Percentiles rank a stretch among this genome's conserved stretches.
Evolutionary conservation across 2,329 filamentous ascomycete species (phyloP).

Genomic region (Apiospora malaysiana): DNA sequence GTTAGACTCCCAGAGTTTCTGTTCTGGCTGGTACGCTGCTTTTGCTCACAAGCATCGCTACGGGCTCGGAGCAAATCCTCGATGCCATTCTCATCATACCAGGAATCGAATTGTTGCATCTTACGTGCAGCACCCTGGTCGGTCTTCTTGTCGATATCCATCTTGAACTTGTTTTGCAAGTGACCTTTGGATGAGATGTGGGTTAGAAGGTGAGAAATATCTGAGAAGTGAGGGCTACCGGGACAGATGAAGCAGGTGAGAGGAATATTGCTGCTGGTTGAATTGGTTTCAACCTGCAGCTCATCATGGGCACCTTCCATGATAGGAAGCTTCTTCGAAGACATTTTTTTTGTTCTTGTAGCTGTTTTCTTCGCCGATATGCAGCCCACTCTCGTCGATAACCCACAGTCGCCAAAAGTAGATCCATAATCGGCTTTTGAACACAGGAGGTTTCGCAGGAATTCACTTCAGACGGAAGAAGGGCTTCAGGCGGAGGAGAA

Average conservation of each 20-base stretch:
- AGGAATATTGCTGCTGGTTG: conserved; percentile 54
- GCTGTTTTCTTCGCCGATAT: too few relatives aligned
- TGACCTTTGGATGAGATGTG: conserved; percentile 95
- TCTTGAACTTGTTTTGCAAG: conserved; percentile 80
- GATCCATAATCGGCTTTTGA: conserved; percentile 7
- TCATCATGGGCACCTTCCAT: neutral
- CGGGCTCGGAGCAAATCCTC: conserved; percentile 78
- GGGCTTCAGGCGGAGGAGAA: neutral
- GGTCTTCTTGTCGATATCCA: conserved; percentile 72
- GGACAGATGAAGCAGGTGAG: conserved; percentile 85
- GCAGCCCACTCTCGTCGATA: too few relatives aligned
- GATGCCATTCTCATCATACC: conserved; percentile 77
- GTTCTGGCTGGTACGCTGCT: conserved; percentile 35
- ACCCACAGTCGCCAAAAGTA: neutral
- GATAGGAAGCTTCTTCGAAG: neutral
- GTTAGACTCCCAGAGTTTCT: conserved; percentile 29
- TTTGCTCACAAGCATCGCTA: conserved; percentile 71
- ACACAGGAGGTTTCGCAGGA: neutral
- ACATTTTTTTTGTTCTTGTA: neutral
- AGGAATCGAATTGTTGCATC: conserved; percentile 74
- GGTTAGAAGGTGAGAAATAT: conserved; percentile 89
- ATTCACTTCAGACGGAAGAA: neutral
- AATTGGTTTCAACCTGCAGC: neutral
- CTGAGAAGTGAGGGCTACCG: conserved; percentile 80
- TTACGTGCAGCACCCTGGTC: conserved; percentile 68